phyloP scores from a whole-genome alignment of 2,329 filamentous ascomycete species.

The Fusarium xyrophilum region DNA sequence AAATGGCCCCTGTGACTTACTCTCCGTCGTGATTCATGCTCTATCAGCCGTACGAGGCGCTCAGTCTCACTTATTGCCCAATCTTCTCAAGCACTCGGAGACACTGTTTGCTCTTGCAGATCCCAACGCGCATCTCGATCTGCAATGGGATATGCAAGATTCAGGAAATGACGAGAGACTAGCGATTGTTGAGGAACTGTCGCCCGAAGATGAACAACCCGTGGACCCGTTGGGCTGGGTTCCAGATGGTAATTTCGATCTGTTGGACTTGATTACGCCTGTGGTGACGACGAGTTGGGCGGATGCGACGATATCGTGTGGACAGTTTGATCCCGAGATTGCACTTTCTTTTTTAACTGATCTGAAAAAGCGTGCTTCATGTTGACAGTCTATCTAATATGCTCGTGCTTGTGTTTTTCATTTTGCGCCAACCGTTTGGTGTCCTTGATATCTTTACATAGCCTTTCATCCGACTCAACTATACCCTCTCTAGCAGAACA shows the following conservation, averaged over 20 bases:
- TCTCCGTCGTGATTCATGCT: conserved; percentile 40
- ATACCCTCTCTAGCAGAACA: conserved; percentile 58
- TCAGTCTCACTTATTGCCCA: conserved; percentile 41
- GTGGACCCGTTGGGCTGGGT: conserved; percentile 9
- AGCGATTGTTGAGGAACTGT: conserved; percentile 18
- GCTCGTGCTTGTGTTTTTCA: not conserved
- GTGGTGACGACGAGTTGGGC: conserved; percentile 3
- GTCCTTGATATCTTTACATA: not conserved
- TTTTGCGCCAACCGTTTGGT: accelerated
- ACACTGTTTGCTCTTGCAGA: conserved; percentile 12
- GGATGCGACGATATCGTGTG: not conserved
- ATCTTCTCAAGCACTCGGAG: conserved; percentile 39
- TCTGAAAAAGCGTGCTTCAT: not conserved
- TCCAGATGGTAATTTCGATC: not conserved
- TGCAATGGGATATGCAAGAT: conserved; percentile 2
- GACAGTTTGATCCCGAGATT: not conserved
- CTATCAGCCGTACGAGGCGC: conserved; percentile 38
- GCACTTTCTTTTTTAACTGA: conserved; percentile 6
- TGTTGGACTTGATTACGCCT: conserved; percentile 25
- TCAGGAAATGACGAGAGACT: not conserved
- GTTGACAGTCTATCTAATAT: not conserved
- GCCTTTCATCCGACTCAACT: not conserved
- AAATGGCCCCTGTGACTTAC: conserved; percentile 41
- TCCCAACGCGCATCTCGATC: conserved; percentile 21
- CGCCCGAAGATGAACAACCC: not conserved